Conservation (phyloP, 2,329 filamentous ascomycete genomes). For the Fusarium albidum region DNA sequence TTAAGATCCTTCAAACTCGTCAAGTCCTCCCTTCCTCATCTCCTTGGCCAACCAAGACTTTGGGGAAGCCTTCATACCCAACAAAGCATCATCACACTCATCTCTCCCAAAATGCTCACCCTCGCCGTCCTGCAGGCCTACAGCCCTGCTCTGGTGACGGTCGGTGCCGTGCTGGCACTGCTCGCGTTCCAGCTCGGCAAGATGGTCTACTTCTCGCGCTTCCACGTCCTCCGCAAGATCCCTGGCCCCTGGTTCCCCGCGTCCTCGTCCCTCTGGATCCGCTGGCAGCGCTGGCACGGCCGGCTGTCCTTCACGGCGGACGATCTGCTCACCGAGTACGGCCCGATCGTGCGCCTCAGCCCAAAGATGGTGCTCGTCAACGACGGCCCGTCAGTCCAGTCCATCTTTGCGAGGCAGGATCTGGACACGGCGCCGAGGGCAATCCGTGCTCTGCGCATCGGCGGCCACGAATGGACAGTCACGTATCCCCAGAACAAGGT, state of each 20-base stretch:
- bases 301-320: slow-evolving; percentile 24
- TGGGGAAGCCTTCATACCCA: too few relatives aligned
- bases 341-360: slow-evolving; percentile 1
- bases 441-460: slow-evolving; percentile 29
- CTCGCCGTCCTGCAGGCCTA: too few relatives aligned
- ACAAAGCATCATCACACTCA: too few relatives aligned
- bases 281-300: slow-evolving; percentile 30
- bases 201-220: not conserved
- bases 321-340: slow-evolving; percentile 10
- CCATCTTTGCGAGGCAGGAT: slow-evolving; percentile 20
- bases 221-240: slow-evolving; percentile 1
- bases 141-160: too few relatives aligned
- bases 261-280: slow-evolving; percentile 22
- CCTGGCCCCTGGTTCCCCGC: slow-evolving; percentile 22
- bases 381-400: slow-evolving; percentile 13
- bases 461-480: slow-evolving; percentile 33
- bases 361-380: slow-evolving; percentile 9
- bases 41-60: too few relatives aligned
- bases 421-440: slow-evolving; percentile 25
- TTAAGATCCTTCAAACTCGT: too few relatives aligned
- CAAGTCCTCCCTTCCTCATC: too few relatives aligned
- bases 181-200: too few relatives aligned
- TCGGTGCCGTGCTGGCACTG: too few relatives aligned
- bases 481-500: slow-evolving; percentile 24
- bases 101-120: too few relatives aligned